Conservation (phyloP, 164 flowering plant genomes). For the Buxus sempervirens region DNA sequence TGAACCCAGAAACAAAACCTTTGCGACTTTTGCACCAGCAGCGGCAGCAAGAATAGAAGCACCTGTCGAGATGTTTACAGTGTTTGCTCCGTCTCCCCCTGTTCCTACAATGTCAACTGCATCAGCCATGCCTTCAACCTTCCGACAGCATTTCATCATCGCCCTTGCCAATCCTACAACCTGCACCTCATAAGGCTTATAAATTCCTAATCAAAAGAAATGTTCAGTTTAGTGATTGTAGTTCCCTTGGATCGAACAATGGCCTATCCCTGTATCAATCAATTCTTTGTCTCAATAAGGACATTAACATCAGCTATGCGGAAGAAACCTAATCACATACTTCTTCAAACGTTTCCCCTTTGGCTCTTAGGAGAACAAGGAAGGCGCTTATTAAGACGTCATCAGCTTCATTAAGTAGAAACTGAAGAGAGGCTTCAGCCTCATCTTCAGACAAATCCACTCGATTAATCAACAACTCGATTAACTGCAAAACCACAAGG, state of each 20-base stretch:
- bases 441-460: constrained; percentile 76
- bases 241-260: neutral
- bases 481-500: constrained; percentile 41
- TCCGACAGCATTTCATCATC: constrained; percentile 62
- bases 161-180: constrained; percentile 89
- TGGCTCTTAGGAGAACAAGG: constrained; percentile 86
- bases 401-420: constrained; percentile 55
- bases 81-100: constrained; percentile 97
- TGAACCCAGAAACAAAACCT: constrained; percentile 42
- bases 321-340: constrained; percentile 24
- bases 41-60: constrained; percentile 94
- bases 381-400: constrained; percentile 86
- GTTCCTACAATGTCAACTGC: constrained; percentile 96
- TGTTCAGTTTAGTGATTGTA: too few relatives aligned
- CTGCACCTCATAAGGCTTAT: constrained; percentile 27
- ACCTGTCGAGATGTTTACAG: constrained; percentile 93
- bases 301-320: neutral
- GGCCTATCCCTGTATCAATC: neutral
- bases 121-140: constrained; percentile 70
- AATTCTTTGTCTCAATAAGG: neutral
- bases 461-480: constrained; percentile 61
- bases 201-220: neutral
- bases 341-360: constrained; percentile 93
- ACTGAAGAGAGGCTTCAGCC: constrained; percentile 75
- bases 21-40: constrained; percentile 92